Conservation (phyloP, 176 grass and related monocot species). For the Oryza meridionalis region DNA sequence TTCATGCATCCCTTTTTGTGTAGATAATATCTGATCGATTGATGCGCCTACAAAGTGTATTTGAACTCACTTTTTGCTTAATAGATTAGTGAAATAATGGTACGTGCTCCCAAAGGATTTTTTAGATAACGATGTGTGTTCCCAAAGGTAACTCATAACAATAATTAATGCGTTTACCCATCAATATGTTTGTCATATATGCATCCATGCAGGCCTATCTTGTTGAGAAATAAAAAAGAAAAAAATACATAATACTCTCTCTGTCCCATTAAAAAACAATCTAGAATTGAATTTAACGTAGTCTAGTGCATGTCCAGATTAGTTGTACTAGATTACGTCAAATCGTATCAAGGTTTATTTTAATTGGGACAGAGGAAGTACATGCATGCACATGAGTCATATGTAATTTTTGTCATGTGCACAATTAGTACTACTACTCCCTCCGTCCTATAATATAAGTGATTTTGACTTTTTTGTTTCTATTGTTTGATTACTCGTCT, state of each 20-base stretch:
- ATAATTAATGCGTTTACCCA: neutral
- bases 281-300: too few relatives aligned
- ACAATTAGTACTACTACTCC: neutral
- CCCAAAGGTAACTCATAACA: neutral
- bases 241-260: neutral
- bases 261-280: too few relatives aligned
- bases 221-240: neutral
- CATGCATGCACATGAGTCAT: neutral
- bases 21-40: neutral
- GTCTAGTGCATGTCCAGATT: too few relatives aligned
- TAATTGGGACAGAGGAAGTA: too few relatives aligned
- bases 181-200: neutral
- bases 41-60: neutral
- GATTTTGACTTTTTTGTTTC: too few relatives aligned
- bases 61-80: neutral
- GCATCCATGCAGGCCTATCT: neutral
- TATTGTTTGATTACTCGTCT: too few relatives aligned
- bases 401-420: neutral
- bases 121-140: neutral
- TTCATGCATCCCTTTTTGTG: neutral
- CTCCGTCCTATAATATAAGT: too few relatives aligned
- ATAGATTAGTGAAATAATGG: neutral
- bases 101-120: neutral
- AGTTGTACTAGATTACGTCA: too few relatives aligned
- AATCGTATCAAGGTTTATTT: too few relatives aligned